phyloP scores from a whole-genome alignment of 768 basidiomycete genomes.

The Xerocomellus dryophilus region DNA sequence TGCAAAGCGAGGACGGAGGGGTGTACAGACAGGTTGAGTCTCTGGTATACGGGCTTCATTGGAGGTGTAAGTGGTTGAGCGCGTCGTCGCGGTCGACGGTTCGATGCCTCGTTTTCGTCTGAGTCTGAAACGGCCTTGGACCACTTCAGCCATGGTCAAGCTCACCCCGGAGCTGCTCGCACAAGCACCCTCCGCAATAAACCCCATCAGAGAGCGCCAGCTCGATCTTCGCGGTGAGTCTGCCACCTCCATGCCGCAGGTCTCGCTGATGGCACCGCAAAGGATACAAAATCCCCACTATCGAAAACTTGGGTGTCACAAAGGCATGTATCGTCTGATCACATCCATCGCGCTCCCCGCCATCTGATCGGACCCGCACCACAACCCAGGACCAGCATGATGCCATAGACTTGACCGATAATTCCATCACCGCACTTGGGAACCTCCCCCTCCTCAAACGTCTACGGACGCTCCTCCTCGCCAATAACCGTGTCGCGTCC shows the following conservation, averaged over 20 bases:
- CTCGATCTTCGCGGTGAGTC: slow-evolving; percentile 82
- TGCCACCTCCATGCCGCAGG: slow-evolving; percentile 3
- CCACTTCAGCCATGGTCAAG: slow-evolving; percentile 59
- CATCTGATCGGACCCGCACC: slow-evolving; percentile 15
- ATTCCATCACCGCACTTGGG: slow-evolving; percentile 74
- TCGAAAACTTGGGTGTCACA: slow-evolving; percentile 95
- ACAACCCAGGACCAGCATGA: slow-evolving; percentile 80
- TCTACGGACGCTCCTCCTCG: slow-evolving; percentile 76
- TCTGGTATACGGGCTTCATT: slow-evolving; percentile 72
- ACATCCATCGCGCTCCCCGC: slow-evolving; percentile 5
- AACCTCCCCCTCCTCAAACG: slow-evolving; percentile 87
- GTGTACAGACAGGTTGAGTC: slow-evolving; percentile 62
- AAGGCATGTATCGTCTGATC: slow-evolving; percentile 49
- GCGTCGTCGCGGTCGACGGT: slow-evolving; percentile 7
- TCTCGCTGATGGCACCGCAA: slow-evolving; percentile 23
- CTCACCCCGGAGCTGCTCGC: slow-evolving; percentile 91
- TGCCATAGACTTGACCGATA: slow-evolving; percentile 92
- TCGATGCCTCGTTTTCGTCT: slow-evolving; percentile 26
- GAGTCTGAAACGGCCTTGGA: slow-evolving; percentile 36
- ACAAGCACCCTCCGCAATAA: slow-evolving; percentile 74
- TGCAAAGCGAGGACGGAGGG: slow-evolving; percentile 9
- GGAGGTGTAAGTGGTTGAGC: slow-evolving; percentile 21
- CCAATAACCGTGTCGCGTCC: slow-evolving; percentile 84
- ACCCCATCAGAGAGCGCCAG: slow-evolving; percentile 85
- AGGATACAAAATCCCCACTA: slow-evolving; percentile 93